Evolutionary conservation across 805 yeast genomes (phyloP), one percentile per base, ranked within the genome.

Genomic region (Saturnispora hagleri): DNA sequence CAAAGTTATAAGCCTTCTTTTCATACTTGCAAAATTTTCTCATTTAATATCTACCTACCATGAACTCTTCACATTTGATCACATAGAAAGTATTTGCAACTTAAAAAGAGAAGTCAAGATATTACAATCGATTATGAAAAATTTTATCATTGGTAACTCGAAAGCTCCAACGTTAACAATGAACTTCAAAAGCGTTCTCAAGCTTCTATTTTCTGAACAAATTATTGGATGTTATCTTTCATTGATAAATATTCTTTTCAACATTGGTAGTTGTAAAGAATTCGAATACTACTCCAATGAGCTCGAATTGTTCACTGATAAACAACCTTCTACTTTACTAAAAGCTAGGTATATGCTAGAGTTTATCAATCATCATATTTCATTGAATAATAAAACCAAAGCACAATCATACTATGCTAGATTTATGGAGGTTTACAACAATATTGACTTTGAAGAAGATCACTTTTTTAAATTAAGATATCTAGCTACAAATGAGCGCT

Each of bases 251-350:
- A 58, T 69, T 0, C 69, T 73, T 50, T 64, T 71, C 15, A 74
- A 72, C 36, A 60, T 79, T 38, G 89, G 90, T 0, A 60, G 81
- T 3, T 67, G 81, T 0, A 79, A 78, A 55, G 89, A 84, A 51
- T 73, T 81, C 46, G 73, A 74, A 2, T 80, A 72, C 60, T 84
- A 75, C 63, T 56, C 73, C 3, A 68, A 69, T 5, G 90, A 85
- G 57, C 68, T 78, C 36, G 63, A 66, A 5, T 69, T 67, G 35
- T 60, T 79, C 12, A 60, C 73, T 17, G 58, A 65, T 1, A 55
- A 57, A 7, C 65, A 61, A 15, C 58, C 61, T 4, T 69, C 73
- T 0, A 40, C 66, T 7, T 50, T 56, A 33, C 51, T 65, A n/a
- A 57, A 53, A 47, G 58, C 60, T 48, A 48, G 52, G 10, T 51